Conservation (phyloP, 768 basidiomycete species). For the Agrocybe pediades region DNA sequence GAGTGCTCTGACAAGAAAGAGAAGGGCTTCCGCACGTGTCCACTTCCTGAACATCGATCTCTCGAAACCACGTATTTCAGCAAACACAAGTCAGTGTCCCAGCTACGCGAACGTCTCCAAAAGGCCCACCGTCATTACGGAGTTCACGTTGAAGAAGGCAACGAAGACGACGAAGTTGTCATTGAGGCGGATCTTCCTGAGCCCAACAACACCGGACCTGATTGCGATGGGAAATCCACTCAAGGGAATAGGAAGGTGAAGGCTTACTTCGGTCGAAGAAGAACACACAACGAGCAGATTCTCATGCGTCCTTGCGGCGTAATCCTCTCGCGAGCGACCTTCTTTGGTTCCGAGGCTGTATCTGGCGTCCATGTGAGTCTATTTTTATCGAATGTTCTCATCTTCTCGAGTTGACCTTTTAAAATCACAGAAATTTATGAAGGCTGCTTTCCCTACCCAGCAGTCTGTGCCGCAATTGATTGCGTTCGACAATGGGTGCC, state of each 20-base stretch:
- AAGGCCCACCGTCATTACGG: neutral
- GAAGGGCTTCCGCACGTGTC: conserved; percentile 22
- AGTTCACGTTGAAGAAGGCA: neutral
- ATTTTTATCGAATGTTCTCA: neutral
- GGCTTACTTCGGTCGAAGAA: conserved; percentile 26
- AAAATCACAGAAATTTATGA: conserved; percentile 16
- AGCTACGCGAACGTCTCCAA: conserved; percentile 20
- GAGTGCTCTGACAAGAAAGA: conserved; percentile 14
- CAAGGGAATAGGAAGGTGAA: conserved; percentile 3
- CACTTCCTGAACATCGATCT: conserved; percentile 17
- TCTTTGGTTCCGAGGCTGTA: conserved; percentile 28
- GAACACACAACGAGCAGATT: conserved; percentile 32
- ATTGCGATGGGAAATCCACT: neutral
- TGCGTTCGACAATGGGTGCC: conserved; percentile 28
- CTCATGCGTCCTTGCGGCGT: conserved; percentile 27
- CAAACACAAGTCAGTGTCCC: conserved; percentile 24
- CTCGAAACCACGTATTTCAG: conserved; percentile 22
- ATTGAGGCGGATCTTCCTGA: too few species aligned
- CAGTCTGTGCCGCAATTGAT: conserved; percentile 21
- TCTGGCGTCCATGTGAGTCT: conserved; percentile 20
- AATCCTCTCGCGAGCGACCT: conserved; percentile 25
- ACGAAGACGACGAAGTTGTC: neutral
- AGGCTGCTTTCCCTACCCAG: conserved; percentile 19
- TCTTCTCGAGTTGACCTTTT: neutral
- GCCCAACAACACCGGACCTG: neutral